phyloP scores from a whole-genome alignment of 371 early-diverging fungal species.

The Mucor velutinosus region DNA sequence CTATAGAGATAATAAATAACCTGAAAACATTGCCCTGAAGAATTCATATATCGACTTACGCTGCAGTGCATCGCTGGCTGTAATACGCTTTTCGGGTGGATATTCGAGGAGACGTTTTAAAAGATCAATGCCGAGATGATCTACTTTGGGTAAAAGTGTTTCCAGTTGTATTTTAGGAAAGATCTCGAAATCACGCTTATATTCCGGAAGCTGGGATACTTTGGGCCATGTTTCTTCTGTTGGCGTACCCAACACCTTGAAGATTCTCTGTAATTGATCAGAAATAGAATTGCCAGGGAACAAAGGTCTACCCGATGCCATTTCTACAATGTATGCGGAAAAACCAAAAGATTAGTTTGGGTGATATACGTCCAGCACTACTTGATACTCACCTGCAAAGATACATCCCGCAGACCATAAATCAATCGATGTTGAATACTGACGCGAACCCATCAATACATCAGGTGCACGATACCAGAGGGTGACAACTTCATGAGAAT shows the following conservation, averaged over 20 bases:
- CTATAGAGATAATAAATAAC: conserved; percentile 16
- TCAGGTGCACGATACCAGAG: conserved; percentile 98
- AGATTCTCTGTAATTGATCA: conserved; percentile 91
- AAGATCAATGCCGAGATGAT: conserved; percentile 80
- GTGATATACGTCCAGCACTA: background rate
- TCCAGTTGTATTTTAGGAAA: conserved; percentile 71
- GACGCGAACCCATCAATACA: conserved; percentile 97
- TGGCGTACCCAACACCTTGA: conserved; percentile 91
- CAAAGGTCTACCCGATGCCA: conserved; percentile 91
- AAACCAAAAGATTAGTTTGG: too few relatives aligned
- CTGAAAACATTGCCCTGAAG: background rate
- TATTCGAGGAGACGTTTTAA: conserved; percentile 71
- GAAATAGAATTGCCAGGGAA: conserved; percentile 93
- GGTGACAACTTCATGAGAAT: conserved; percentile 96
- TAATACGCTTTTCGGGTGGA: conserved; percentile 76
- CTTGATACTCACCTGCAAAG: conserved; percentile 67
- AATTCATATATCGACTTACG: conserved; percentile 47
- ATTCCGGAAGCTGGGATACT: conserved; percentile 93
- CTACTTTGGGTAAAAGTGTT: conserved; percentile 80
- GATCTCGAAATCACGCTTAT: conserved; percentile 75
- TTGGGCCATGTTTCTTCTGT: conserved; percentile 90
- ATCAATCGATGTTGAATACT: conserved; percentile 98
- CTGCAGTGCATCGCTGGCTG: conserved; percentile 70
- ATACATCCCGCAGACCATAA: conserved; percentile 99
- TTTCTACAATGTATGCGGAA: conserved; percentile 50